Percentiles rank a stretch among this genome's conserved stretches.
Evolutionary conservation across 495 filamentous ascomycete genomes (phyloP).

Genomic region (Endocarpon pusillum): DNA sequence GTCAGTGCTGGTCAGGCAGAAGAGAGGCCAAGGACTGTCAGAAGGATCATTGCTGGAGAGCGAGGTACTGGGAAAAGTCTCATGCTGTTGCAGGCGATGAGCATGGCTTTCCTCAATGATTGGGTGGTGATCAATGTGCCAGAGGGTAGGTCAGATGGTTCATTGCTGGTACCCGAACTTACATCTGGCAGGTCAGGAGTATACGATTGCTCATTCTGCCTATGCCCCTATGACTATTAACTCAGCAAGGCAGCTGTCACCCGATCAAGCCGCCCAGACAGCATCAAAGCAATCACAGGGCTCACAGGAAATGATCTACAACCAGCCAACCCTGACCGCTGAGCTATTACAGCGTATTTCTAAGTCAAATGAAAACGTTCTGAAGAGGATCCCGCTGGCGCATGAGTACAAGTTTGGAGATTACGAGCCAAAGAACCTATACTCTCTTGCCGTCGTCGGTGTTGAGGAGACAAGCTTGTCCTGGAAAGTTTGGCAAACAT

Average conservation of each 20-base stretch:
- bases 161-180: conserved; percentile 2
- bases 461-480: conserved; percentile 56
- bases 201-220: conserved; percentile 59
- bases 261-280: conserved; percentile 18
- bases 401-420: no score
- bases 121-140: conserved; percentile 85
- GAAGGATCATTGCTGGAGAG: conserved; percentile 54
- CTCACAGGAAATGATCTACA: no score
- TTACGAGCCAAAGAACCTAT: conserved; percentile 51
- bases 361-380: conserved; percentile 52
- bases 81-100: conserved; percentile 67
- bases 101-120: conserved; percentile 62
- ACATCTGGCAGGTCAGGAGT: conserved; percentile 48
- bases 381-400: no score
- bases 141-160: conserved; percentile 46
- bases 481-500: conserved; percentile 64
- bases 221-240: conserved; percentile 63
- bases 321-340: conserved; percentile 59
- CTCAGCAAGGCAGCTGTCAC: no score
- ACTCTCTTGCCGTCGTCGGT: conserved; percentile 50
- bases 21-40: conserved; percentile 34
- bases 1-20: conserved; percentile 25
- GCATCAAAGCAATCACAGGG: not conserved
- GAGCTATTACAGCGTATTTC: conserved; percentile 51
- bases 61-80: conserved; percentile 70